Evolutionary conservation across 768 basidiomycete genomes (phyloP), one percentile per base, ranked within the genome.

Genomic region (Rhodotorula toruloides): DNA sequence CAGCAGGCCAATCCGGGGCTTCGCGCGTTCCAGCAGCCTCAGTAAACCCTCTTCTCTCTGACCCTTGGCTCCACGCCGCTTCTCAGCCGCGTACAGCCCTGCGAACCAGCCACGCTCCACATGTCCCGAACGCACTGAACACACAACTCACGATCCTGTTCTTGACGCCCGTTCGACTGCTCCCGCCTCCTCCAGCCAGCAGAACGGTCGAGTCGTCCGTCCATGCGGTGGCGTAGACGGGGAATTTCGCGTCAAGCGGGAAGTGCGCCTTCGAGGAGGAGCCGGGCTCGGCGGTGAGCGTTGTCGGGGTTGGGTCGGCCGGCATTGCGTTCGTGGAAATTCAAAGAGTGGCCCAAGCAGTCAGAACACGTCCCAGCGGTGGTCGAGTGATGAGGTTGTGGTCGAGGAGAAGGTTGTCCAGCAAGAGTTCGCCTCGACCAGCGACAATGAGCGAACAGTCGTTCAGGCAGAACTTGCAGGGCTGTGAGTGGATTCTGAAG

Each of bases 121-220:
- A n/a, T n/a, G n/a, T n/a, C n/a, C n/a, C n/a, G n/a, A n/a, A n/a
- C n/a, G n/a, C n/a, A n/a, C n/a, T n/a, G n/a, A n/a, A n/a, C n/a
- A n/a, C n/a, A n/a, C n/a, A 61, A 65, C 88, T 74, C 70, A 90
- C 94, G 71, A 99, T 79, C 77, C 91, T 90, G 79, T 99, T 99
- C 81, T 91, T 90, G 66, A 99, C 88, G 7, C 96, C 96, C 58
- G 83, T 91, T 68, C 84, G 84, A 16, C 88, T 85, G 19, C 89
- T 83, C 25, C 94, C 94, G 3, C 96, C 96, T 8, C 93, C 96
- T 19, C 82, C 82, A 3, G 91, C 94, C 11, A 94, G 81, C 4
- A 93, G 81, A 27, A 98, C 79, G 32, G 84, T 81, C 31, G 83
- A 80, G n/a, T 86, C 82, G 1, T 86, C 82, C 16, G 89, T 75